Evolutionary conservation across 345 rosid genomes (phyloP).

Genomic region (Melaleuca alternifolia): DNA sequence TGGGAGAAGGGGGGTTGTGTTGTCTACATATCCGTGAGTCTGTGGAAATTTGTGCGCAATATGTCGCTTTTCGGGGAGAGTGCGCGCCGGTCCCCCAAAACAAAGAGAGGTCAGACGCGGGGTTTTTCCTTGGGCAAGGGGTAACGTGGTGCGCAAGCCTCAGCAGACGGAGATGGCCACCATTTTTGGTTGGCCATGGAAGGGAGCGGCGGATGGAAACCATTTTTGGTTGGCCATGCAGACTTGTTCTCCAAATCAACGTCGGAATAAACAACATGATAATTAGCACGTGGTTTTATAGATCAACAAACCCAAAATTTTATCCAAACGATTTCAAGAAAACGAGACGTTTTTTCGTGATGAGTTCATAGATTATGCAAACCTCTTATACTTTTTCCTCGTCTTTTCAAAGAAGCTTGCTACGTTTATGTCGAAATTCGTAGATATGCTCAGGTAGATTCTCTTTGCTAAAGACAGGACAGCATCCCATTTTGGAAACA

Average conservation of each 20-base stretch:
- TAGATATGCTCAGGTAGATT: background rate
- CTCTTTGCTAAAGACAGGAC: background rate
- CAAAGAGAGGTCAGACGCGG: background rate
- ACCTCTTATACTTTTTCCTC: background rate
- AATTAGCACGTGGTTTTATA: background rate
- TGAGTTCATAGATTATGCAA: background rate
- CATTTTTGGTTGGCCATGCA: background rate
- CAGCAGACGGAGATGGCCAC: background rate
- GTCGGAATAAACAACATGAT: background rate
- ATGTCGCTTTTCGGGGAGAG: background rate
- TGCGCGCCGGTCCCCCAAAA: background rate
- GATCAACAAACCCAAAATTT: background rate
- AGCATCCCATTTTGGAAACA: background rate
- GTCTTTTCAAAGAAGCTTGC: background rate
- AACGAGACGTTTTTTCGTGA: background rate
- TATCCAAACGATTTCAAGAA: background rate
- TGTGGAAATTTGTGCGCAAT: background rate
- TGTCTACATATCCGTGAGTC: too few relatives aligned
- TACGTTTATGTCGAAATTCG: background rate
- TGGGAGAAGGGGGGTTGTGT: background rate
- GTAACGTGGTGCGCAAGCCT: background rate
- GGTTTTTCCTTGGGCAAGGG: background rate
- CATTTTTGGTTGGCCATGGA: background rate
- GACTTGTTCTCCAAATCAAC: background rate
- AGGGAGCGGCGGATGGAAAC: background rate